Conservation (phyloP, 2,329 filamentous ascomycete species). For the Trichoderma sp. region DNA sequence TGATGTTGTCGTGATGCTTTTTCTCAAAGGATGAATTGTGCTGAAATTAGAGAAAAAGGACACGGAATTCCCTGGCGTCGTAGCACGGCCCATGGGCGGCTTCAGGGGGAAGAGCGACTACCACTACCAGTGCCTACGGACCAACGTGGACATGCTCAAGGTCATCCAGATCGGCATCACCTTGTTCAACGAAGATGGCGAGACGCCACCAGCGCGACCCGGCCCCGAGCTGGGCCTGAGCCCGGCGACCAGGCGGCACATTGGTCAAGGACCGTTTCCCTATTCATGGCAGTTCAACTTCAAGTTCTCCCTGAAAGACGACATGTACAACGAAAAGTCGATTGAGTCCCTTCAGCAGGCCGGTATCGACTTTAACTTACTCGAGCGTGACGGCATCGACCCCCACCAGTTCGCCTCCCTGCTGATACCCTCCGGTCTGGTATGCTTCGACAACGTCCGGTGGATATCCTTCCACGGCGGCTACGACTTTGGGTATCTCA, state of each 20-base stretch:
- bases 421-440: slow-evolving; percentile 88
- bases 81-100: slow-evolving; percentile 89
- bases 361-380: slow-evolving; percentile 86
- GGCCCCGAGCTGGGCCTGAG: slow-evolving; percentile 48
- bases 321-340: slow-evolving; percentile 97
- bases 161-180: slow-evolving; percentile 97
- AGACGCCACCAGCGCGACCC: slow-evolving; percentile 75
- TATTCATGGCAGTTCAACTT: slow-evolving; percentile 99
- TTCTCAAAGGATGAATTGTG: background rate
- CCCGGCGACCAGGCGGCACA: slow-evolving; percentile 45
- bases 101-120: slow-evolving; percentile 97
- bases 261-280: slow-evolving; percentile 61
- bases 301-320: slow-evolving; percentile 87
- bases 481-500: slow-evolving; percentile 97
- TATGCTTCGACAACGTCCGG: slow-evolving; percentile 82
- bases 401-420: slow-evolving; percentile 85
- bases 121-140: slow-evolving; percentile 95
- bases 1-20: background rate
- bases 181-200: slow-evolving; percentile 86
- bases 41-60: slow-evolving; percentile 59
- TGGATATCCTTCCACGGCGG: slow-evolving; percentile 98
- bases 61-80: slow-evolving; percentile 97
- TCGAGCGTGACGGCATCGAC: slow-evolving; percentile 88
- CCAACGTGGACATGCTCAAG: slow-evolving; percentile 95
- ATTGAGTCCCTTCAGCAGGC: slow-evolving; percentile 88